Base-by-base conservation (phyloP, 495 filamentous ascomycete species). In the Bombardia bombarda region DNA sequence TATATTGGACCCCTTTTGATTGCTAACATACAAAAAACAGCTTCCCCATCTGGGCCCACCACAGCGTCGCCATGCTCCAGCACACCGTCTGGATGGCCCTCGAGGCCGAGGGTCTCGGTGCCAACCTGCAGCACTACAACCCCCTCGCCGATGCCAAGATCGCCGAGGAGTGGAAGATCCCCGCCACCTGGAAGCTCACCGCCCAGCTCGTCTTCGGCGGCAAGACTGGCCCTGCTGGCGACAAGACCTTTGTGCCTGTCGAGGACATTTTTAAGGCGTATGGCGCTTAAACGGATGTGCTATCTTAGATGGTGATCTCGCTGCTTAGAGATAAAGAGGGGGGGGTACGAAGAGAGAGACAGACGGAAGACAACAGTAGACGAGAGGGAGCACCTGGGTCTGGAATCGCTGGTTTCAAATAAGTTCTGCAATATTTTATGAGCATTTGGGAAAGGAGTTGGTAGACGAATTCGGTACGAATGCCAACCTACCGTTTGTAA, bases 61-160 rank as follows among this genome's bases (percentile, higher is more conserved):
- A 87, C 60, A 72, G 70, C 31, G 67, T 61, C 42, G 83, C 68
- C 58, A 87, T 87, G 79, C 67, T 79, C 57, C 81, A 86, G 63
- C 78, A 67, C 64, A 63, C 69, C 17, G 41, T 80, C 34, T 88
- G 83, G 83, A 78, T 74, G 1, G 73, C 77, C 0, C 68, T 88
- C 28, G 77, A 82, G 61, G 67, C 72, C 45, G 82, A 86, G 63
- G 83, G 84, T 25, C 65, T 86, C 25, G 84, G 82, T 33, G 75
- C 73, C 57, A 86, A 79, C 66, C 69, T 88, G 4, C 84, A 88
- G 68, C 83, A 86, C 61, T 85, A 86, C 68, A 83, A 82, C 70
- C 73, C 82, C 1, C 53, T 84, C 37, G 60, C 85, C 40, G 79
- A 83, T 61, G 65, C 55, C 32, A 72, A 72, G 61, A 75, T 79